phyloP scores from a whole-genome alignment of 257 asterid species.

The Handroanthus guayacan region DNA sequence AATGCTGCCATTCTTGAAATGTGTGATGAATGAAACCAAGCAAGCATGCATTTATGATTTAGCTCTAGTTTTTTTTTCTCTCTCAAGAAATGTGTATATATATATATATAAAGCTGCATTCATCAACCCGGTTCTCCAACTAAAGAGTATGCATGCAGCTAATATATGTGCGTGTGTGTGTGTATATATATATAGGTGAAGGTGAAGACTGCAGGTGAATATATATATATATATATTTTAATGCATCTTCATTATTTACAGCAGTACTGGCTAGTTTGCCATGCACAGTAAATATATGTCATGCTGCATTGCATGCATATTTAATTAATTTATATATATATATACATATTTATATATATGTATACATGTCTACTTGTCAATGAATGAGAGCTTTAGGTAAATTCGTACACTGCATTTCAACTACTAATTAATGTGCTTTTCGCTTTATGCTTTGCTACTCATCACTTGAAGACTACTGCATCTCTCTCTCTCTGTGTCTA shows the following conservation, averaged over 20 bases:
- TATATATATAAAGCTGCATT: background rate
- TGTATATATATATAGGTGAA: no score
- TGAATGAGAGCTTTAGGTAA: conserved; percentile 28
- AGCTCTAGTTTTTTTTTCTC: background rate
- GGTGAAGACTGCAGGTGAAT: no score
- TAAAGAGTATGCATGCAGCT: background rate
- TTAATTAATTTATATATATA: background rate
- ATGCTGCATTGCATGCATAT: no score
- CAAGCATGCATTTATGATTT: background rate
- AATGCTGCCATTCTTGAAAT: conserved; percentile 21
- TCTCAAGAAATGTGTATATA: background rate
- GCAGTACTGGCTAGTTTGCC: no score
- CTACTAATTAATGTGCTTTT: conserved; percentile 18
- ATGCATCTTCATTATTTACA: no score
- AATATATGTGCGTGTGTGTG: background rate
- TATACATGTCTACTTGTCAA: background rate
- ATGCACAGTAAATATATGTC: no score
- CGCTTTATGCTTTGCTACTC: conserved; percentile 33
- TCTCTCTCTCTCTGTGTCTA: conserved; percentile 3
- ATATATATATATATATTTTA: no score
- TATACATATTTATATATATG: background rate
- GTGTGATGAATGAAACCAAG: conserved; percentile 10
- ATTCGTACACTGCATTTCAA: conserved; percentile 16
- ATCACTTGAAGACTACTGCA: conserved; percentile 1
- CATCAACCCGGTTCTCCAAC: background rate